These are phyloP conservation scores for Funneliformis mosseae DNA, from an alignment of 192 early-diverging fungal genomes.

Conservation along the genomic window DNA sequence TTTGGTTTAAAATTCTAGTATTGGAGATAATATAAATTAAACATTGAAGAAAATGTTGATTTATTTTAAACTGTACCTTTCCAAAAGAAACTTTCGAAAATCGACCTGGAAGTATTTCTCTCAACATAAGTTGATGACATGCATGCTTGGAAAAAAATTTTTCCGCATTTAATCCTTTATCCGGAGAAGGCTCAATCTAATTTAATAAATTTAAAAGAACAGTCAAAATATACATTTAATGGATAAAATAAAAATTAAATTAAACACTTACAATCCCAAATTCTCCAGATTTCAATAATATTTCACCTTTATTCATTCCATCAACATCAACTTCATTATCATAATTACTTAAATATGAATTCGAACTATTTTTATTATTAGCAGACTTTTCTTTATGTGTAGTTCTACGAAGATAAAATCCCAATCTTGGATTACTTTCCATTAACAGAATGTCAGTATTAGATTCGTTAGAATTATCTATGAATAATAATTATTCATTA, in stretches of 20 bases:
- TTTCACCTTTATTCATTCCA: not conserved
- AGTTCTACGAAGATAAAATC: not conserved
- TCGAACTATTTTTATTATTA: not conserved
- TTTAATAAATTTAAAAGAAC: not conserved
- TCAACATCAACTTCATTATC: not conserved
- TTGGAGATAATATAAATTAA: too few species aligned
- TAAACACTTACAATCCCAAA: not conserved
- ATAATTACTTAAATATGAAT: not conserved
- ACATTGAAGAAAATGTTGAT: not conserved
- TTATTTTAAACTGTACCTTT: not conserved
- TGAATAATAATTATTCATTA: not conserved
- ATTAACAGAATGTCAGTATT: not conserved
- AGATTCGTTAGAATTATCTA: not conserved
- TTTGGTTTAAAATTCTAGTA: conserved; percentile 40
- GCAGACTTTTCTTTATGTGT: not conserved
- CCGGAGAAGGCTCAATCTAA: not conserved
- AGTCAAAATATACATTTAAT: not conserved
- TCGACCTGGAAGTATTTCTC: not conserved
- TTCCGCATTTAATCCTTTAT: not conserved
- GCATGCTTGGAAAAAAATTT: not conserved
- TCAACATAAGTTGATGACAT: not conserved
- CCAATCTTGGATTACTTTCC: not conserved
- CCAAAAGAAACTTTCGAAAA: not conserved
- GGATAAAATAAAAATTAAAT: not conserved
- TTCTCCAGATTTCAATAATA: not conserved